These are phyloP conservation scores for Lathyrus aphaca DNA, from an alignment of 306 rosid species.

Conservation along the genomic window DNA sequence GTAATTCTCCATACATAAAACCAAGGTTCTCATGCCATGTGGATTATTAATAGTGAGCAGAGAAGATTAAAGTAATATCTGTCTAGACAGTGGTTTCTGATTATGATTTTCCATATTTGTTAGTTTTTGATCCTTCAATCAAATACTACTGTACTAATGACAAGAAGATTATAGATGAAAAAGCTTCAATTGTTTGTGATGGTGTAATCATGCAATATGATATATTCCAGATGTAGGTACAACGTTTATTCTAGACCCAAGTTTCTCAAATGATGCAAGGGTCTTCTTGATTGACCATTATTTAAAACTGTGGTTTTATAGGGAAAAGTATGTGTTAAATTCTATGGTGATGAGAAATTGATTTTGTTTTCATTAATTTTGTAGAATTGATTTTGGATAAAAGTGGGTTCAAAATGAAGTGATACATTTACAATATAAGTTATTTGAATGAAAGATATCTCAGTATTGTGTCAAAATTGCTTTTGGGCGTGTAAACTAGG, in stretches of 20 bases:
- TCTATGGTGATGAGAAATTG: no score
- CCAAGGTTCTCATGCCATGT: constrained; percentile 33
- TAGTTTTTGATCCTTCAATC: constrained; percentile 41
- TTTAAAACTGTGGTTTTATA: background rate
- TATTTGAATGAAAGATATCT: no score
- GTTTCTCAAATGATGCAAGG: background rate
- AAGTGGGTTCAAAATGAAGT: no score
- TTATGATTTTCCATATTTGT: constrained; percentile 30
- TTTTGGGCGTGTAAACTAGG: no score
- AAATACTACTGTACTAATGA: constrained; percentile 43
- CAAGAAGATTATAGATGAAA: constrained; percentile 39
- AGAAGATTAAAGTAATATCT: constrained; percentile 33
- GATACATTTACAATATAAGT: no score
- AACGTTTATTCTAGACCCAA: no score
- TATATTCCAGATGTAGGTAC: constrained; percentile 4
- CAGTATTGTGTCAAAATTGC: no score
- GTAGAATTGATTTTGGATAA: no score
- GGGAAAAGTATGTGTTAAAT: no score
- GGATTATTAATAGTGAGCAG: constrained; percentile 35
- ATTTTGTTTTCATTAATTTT: no score
- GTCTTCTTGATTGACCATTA: background rate
- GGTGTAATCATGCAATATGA: constrained; percentile 34
- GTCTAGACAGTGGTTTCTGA: constrained; percentile 45
- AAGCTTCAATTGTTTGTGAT: constrained; percentile 17
- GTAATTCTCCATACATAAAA: constrained; percentile 33